Evolutionary conservation across 352 stramenopile species (phyloP).

Genomic region (Globisporangium echinulatum): DNA sequence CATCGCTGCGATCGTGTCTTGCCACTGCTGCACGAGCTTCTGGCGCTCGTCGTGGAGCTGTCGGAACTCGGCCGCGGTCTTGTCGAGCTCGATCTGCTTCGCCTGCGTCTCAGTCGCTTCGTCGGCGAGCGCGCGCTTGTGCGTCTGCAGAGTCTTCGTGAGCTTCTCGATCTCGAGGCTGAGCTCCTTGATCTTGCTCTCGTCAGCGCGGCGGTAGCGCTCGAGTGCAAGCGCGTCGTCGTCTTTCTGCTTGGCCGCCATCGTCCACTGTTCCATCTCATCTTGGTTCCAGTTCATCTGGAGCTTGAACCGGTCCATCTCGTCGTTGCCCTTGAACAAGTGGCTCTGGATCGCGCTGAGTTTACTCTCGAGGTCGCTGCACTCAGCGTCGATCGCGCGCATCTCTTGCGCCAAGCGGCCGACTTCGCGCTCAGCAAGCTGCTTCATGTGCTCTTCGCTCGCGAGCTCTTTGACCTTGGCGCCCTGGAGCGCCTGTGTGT

Average conservation of each 20-base stretch:
- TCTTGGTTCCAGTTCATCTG: constrained; percentile 98
- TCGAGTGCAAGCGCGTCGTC: constrained; percentile 92
- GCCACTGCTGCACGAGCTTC: constrained; percentile 93
- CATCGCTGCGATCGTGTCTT: constrained; percentile 92
- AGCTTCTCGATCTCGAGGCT: constrained; percentile 92
- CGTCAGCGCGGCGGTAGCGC: constrained; percentile 91
- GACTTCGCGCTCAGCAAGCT: constrained; percentile 88
- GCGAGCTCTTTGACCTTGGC: constrained; percentile 91
- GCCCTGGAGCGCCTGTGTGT: constrained; percentile 90
- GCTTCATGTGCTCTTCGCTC: constrained; percentile 92
- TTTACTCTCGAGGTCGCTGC: constrained; percentile 74
- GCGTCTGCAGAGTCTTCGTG: constrained; percentile 77
- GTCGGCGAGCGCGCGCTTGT: constrained; percentile 68
- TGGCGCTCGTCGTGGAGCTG: constrained; percentile 91
- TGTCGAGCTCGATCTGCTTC: constrained; percentile 95
- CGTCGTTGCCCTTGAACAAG: constrained; percentile 90
- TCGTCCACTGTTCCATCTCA: constrained; percentile 96
- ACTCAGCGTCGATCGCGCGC: constrained; percentile 65
- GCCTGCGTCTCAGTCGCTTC: constrained; percentile 91
- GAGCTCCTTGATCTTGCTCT: constrained; percentile 94
- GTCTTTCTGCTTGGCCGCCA: constrained; percentile 94
- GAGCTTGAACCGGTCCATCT: constrained; percentile 94
- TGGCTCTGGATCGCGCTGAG: constrained; percentile 87
- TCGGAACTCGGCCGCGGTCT: constrained; percentile 92
- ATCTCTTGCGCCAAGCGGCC: constrained; percentile 76